Evolutionary conservation across 345 rosid species (phyloP).

Genomic region (Linum usitatissimum): DNA sequence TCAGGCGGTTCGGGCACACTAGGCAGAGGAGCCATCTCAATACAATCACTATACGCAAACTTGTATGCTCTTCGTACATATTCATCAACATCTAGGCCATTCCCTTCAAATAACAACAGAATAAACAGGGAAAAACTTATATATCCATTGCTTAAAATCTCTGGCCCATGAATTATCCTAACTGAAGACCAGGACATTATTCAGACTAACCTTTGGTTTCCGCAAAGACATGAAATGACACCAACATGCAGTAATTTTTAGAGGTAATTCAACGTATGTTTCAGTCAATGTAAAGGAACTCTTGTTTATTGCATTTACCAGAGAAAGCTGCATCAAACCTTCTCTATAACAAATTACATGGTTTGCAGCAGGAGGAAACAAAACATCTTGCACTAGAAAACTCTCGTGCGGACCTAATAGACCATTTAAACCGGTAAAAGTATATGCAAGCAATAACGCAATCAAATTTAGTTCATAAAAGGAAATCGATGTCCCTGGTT

Average conservation of each 20-base stretch:
- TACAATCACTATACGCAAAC: constrained; percentile 95
- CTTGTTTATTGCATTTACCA: no score
- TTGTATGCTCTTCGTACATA: constrained; percentile 95
- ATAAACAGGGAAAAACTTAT: constrained; percentile 4
- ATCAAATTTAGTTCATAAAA: no score
- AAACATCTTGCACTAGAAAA: no score
- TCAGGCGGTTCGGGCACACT: constrained; percentile 95
- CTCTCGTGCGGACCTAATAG: no score
- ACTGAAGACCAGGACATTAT: neutral
- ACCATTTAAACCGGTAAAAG: no score
- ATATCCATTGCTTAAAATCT: neutral
- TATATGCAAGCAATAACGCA: no score
- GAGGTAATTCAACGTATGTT: no score
- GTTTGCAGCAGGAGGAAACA: no score
- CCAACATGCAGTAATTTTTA: constrained; percentile 6
- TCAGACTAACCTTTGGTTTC: constrained; percentile 3
- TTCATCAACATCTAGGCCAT: constrained; percentile 96
- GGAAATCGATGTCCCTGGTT: no score
- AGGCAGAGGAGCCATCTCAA: constrained; percentile 86
- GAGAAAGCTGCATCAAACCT: no score
- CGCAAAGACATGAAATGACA: constrained; percentile 8
- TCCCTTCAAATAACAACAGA: constrained; percentile 43
- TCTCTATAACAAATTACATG: no score
- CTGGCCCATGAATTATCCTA: neutral
- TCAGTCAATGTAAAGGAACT: no score